A percentile compares a stretch with the other conserved stretches of the same genome.
Conservation (phyloP, 2,329 filamentous ascomycete species). For the Trichoderma endophyticum region DNA sequence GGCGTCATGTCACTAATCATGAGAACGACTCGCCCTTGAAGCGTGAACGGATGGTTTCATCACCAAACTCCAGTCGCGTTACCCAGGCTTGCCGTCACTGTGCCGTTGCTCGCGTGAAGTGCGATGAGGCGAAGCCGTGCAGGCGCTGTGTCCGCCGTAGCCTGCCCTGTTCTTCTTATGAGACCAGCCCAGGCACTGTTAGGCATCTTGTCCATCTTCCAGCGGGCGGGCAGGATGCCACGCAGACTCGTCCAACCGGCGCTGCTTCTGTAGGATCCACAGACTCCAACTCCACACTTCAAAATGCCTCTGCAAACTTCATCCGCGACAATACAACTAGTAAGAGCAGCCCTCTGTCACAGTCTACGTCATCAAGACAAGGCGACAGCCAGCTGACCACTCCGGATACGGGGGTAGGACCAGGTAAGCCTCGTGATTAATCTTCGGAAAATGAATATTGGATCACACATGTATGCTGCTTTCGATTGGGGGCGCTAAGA, state of each 20-base stretch:
- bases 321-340: constrained; percentile 22
- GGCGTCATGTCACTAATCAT: constrained; percentile 51
- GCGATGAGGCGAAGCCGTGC: constrained; percentile 54
- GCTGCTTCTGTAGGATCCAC: not conserved
- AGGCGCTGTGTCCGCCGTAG: constrained; percentile 48
- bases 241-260: not conserved
- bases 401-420: constrained; percentile 33
- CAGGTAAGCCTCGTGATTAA: constrained; percentile 23
- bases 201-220: constrained; percentile 45
- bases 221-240: constrained; percentile 31
- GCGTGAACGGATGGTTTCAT: constrained; percentile 44
- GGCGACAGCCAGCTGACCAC: constrained; percentile 37
- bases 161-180: constrained; percentile 41
- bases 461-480: not conserved
- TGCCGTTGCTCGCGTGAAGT: constrained; percentile 52
- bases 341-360: constrained; percentile 28
- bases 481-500: not conserved
- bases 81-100: constrained; percentile 52
- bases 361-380: constrained; percentile 25
- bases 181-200: constrained; percentile 39
- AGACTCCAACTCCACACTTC: constrained; percentile 24
- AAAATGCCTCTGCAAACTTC: constrained; percentile 22
- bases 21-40: constrained; percentile 46
- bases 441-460: not conserved
- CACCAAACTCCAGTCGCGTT: constrained; percentile 47